Conservation (phyloP, 495 filamentous ascomycete species). For the Talaromyces stipitatus region DNA sequence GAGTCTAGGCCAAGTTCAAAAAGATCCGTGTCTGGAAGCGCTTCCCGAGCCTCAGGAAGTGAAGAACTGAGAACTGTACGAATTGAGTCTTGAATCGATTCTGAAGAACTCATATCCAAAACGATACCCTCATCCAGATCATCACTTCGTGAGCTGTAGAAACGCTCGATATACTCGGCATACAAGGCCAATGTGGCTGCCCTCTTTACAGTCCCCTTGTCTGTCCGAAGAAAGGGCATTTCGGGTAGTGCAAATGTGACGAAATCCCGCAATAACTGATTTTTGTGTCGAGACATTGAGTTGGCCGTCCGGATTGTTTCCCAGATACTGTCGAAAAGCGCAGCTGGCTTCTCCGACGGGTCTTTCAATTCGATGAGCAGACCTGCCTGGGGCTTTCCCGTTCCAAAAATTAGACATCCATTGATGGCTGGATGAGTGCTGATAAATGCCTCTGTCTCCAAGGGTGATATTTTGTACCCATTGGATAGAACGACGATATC, state of each 20-base stretch:
- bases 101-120: not conserved
- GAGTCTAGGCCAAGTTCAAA: slow-evolving; percentile 23
- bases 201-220: slow-evolving; percentile 23
- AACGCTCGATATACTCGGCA: slow-evolving; percentile 23
- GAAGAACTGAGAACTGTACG: not conserved
- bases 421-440: slow-evolving; percentile 9
- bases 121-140: not conserved
- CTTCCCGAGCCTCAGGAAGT: slow-evolving; percentile 2
- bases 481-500: slow-evolving; percentile 18
- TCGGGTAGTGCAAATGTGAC: slow-evolving; percentile 8
- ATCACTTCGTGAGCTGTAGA: not conserved
- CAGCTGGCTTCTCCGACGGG: slow-evolving; percentile 9
- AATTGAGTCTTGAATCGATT: not conserved
- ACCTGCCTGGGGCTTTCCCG: slow-evolving; percentile 18
- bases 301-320: slow-evolving; percentile 15
- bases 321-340: slow-evolving; percentile 21
- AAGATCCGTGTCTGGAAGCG: slow-evolving; percentile 15
- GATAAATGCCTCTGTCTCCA: slow-evolving; percentile 7
- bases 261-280: slow-evolving; percentile 15
- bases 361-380: slow-evolving; percentile 19
- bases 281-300: slow-evolving; percentile 17
- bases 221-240: slow-evolving; percentile 19
- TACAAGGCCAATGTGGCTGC: slow-evolving; percentile 23
- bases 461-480: slow-evolving; percentile 11
- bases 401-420: slow-evolving; percentile 12